Evolutionary conservation across 768 basidiomycete genomes (phyloP), one percentile per base, ranked within the genome.

Genomic region (Galerina sulciceps): DNA sequence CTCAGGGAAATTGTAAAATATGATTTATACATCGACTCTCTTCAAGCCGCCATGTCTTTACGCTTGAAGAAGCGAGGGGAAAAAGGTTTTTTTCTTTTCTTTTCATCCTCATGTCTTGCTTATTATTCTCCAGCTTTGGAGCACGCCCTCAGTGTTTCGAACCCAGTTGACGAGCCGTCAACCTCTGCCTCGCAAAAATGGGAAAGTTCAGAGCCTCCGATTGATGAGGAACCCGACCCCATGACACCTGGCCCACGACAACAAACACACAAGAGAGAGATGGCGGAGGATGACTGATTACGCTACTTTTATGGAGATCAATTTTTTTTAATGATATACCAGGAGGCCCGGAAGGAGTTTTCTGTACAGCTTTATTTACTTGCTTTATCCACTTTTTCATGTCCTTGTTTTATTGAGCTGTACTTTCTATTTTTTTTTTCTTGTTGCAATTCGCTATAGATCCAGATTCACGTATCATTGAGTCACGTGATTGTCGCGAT

Each of bases 1-100:
- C 81, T 95, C 53, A 85, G 90, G 9, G 96, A 99, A 76, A 92
- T 94, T 41, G 92, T 94, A 69, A 99, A 99, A 72, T 99, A 98
- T 73, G 88, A 93, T 53, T 91, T 91, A 14, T 99, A 99, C 71
- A 89, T 96, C 55, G 94, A 96, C 62, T 92, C 94, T 6, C 81
- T 99, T 31, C 85, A 89, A 69, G 75, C 79, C 4, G 96, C 91
- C 37, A 96, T 95, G 88, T 78, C 80, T 9, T 80, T 96, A 42
- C 87, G 95, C 35, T 76, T 96, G 64, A 93, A 93, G 75, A 93
- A 89, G 72, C 85, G 94, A 53, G 96, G 96, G 31, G 93, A 98
- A 75, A 95, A 93, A 72, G 84, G 82, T 79, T 23, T 13, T 8
- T n/a, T 37, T 18, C 1, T 23, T 59, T 57, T 22, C 34, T 53